Conservation (phyloP, 163 green algal species). For the Chlorella variabilis region DNA sequence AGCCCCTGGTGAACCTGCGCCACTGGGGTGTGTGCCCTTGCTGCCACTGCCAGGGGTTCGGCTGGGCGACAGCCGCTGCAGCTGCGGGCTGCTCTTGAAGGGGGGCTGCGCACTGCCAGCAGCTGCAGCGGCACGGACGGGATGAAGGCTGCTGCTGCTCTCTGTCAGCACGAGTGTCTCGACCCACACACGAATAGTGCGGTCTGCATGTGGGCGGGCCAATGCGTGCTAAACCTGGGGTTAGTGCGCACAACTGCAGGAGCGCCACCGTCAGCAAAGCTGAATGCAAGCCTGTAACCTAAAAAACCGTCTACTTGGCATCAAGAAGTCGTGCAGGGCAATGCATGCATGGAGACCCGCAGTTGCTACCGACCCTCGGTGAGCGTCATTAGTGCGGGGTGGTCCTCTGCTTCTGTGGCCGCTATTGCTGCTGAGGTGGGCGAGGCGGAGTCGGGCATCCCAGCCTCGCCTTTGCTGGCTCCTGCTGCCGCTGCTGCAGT, state of each 20-base stretch:
- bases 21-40: background rate
- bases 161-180: constrained; percentile 19
- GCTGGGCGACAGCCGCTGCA: too few species aligned
- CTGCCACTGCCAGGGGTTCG: background rate
- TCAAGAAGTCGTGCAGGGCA: too few species aligned
- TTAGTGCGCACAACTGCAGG: too few species aligned
- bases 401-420: constrained; percentile 17
- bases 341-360: background rate
- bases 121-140: background rate
- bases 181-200: constrained; percentile 74
- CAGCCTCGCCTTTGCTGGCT: constrained; percentile 6
- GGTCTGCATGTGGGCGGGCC: constrained; percentile 41
- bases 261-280: too few species aligned
- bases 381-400: constrained; percentile 73
- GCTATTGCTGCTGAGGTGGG: background rate
- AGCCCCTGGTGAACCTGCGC: constrained; percentile 4
- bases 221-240: background rate
- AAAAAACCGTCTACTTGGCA: too few species aligned
- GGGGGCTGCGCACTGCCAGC: background rate
- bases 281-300: too few species aligned
- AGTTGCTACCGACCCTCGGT: constrained; percentile 18
- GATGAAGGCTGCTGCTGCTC: background rate
- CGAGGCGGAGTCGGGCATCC: background rate
- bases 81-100: too few species aligned
- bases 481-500: background rate